Evolutionary conservation across 148 eudicot genomes (phyloP), one percentile per base, ranked within the genome.

Genomic region (Bassia scoparia): DNA sequence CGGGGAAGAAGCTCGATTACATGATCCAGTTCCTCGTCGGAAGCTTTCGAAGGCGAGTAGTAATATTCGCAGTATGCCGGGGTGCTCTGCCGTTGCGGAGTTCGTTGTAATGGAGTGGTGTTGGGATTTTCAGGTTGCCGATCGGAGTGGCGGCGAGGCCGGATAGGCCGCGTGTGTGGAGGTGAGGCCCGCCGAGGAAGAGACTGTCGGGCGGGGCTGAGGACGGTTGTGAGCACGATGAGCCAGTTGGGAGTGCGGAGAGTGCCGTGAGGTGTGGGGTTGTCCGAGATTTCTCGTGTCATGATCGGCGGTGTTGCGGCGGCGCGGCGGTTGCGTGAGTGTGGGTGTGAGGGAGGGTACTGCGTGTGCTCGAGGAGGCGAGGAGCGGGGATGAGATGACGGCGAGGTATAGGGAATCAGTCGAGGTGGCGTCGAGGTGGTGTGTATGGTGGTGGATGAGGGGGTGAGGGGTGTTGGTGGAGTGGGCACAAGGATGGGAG

Each of bases 401-500:
- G n/a, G 90, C 85, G 35, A 80, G 77, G 46, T 91, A 77, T 77
- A 29, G 59, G 17, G 86, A 85, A 65, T 88, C 94, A 13, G 87
- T 29, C 37, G 54, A 23, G 56, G 81, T 81, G 58, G 76, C 84
- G 50, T 67, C 84, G 12, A 91, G 7, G 86, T 89, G 30, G 24
- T 77, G 69, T 87, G 97, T 80, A 33, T 90, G 83, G 80, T 86
- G 38, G 90, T 74, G 34, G 90, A 89, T 79, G 87, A 46, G 14
- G 94, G 84, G 37, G 83, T 55, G 55, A 72, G 86, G 60, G 85
- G 90, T 56, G 86, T 95, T n/a, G n/a, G 74, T 95, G 97, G 97
- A 92, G 87, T 79, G 99, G 99, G 58, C 89, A 88, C 52, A 84
- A 41, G 54, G 99, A 90, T 72, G 99, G 99, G 30, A 90, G 69